Evolutionary conservation across 495 filamentous ascomycete genomes (phyloP), one percentile per base, ranked within the genome.

Genomic region (Podospora sp.): DNA sequence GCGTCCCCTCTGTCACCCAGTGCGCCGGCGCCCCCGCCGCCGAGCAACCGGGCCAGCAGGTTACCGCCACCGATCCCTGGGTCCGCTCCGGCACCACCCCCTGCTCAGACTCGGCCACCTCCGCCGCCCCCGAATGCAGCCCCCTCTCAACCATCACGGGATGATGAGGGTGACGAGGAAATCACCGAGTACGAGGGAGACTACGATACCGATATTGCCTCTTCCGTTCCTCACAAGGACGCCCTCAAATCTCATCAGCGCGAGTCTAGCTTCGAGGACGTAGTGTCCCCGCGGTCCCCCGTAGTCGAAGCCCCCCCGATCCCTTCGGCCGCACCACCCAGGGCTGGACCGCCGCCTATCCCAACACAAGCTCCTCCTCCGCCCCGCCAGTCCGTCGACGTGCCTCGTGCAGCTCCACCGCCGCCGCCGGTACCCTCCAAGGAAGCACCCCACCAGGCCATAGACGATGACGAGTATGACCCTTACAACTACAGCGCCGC

Each of bases 201-300:
- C 74, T 98, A 99, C 75, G 95, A 98, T 71, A 99, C 95, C 49
- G 95, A 98, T 76, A 97, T 99, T 70, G 94, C 91, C 1, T 91
- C 96, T 53, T 89, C 92, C 29, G 93, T 87, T 11, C 90, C 90
- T 50, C 91, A 95, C 75, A 95, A 96, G 78, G 95, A 97, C 80
- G 94, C 95, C 4, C 76, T 98, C 63, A 96, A 92, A 72, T 76
- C 91, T 21, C 92, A 97, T 78, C 88, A 86, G 33, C 86, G 89
- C 53, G 92, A 93, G 49, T 87, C 90, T 24, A 94, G 90, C 77
- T 76, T 90, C 68, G 86, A 88, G 33, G 86, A 86, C 29, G 77
- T 63, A 25, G 76, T 71, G 12, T 78, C 84, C 1, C 68, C 82
- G 40, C 78, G 79, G 59, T 85, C 87, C 20, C 83, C 86, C 9